Percentiles rank a stretch among this genome's conserved stretches.
These are phyloP conservation scores for Aspergillus brunneoviolaceus DNA, from an alignment of 2,329 filamentous ascomycete species.

Conservation along the genomic window DNA sequence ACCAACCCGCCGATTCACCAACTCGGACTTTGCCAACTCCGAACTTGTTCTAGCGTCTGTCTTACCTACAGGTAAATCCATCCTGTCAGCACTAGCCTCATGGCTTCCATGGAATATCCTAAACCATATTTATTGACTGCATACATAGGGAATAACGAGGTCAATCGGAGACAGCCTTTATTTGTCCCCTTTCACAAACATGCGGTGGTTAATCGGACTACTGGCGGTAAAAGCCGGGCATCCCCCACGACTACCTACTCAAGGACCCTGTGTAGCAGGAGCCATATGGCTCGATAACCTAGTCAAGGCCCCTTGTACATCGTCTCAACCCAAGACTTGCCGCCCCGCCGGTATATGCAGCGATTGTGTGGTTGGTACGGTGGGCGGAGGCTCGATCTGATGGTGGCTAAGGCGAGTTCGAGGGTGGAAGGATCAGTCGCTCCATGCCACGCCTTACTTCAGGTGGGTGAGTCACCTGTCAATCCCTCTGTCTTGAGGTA, in stretches of 20 bases:
- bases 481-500: background rate
- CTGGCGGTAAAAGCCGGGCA: too few relatives aligned
- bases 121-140: too few relatives aligned
- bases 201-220: too few relatives aligned
- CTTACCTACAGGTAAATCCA: too few relatives aligned
- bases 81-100: too few relatives aligned
- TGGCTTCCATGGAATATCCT: too few relatives aligned
- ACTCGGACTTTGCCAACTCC: background rate
- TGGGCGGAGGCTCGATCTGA: background rate
- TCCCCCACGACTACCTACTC: too few relatives aligned
- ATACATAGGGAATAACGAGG: too few relatives aligned
- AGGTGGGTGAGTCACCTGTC: background rate
- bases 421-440: background rate
- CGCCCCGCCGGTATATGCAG: background rate
- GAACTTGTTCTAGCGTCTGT: background rate
- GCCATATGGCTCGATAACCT: background rate
- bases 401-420: background rate
- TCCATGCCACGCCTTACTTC: background rate
- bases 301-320: background rate
- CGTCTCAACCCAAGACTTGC: background rate
- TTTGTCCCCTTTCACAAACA: too few relatives aligned
- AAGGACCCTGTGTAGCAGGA: background rate
- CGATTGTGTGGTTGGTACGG: background rate
- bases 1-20: too few relatives aligned
- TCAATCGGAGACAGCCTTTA: too few relatives aligned